Percentiles rank a stretch among this genome's conserved stretches.
Evolutionary conservation across 352 stramenopile genomes (phyloP).

Genomic region (Phytopythium mirpurense): DNA sequence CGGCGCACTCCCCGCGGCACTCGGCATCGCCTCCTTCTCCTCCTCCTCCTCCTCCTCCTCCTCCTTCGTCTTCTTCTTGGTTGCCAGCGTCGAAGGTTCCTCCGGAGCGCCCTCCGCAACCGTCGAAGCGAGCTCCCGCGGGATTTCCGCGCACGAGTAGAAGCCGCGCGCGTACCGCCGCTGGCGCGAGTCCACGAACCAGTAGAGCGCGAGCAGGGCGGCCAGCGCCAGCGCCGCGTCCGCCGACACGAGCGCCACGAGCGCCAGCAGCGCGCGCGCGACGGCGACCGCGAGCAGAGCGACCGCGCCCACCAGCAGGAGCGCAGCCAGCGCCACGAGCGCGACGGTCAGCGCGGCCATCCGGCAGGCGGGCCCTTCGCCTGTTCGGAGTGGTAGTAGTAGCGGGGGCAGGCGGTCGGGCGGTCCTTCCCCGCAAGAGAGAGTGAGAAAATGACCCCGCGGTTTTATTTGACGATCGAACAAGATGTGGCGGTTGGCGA

Average conservation of each 20-base stretch:
- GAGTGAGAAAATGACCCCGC: too few relatives aligned
- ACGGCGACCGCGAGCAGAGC: background rate
- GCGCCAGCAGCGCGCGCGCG: conserved; percentile 4
- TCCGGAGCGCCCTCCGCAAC: background rate
- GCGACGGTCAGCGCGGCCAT: conserved; percentile 1
- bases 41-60: conserved; percentile 7
- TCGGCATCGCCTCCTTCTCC: conserved; percentile 1
- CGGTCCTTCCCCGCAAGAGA: background rate
- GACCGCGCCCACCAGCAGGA: background rate
- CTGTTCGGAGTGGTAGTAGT: too few relatives aligned
- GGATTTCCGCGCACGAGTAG: conserved; percentile 39
- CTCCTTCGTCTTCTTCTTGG: conserved; percentile 7
- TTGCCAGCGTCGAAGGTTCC: too few relatives aligned
- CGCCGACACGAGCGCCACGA: conserved; percentile 7
- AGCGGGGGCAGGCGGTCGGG: too few relatives aligned
- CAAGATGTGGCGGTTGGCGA: background rate
- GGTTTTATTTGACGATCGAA: conserved; percentile 1
- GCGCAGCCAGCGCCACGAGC: background rate
- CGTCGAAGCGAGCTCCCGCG: background rate
- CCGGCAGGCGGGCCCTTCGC: too few relatives aligned
- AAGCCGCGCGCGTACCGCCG: conserved; percentile 32
- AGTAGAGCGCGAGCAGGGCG: conserved; percentile 5
- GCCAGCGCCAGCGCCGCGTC: conserved; percentile 7
- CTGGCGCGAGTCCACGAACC: conserved; percentile 6
- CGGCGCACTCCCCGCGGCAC: too few relatives aligned